Base-by-base conservation (phyloP, 257 asterid genomes). In the Plectranthus barbatus region DNA sequence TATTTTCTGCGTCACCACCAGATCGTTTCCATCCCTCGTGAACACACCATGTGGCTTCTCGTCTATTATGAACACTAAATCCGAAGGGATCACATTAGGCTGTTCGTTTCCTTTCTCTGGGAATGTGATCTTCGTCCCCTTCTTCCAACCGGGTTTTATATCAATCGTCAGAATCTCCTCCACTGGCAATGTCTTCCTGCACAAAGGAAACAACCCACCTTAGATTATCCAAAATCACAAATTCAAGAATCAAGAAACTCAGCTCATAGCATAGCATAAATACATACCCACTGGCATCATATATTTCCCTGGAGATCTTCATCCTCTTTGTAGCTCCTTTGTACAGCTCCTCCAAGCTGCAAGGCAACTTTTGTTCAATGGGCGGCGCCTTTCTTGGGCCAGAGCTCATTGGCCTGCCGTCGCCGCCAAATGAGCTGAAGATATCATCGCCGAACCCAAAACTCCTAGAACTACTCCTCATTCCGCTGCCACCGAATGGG, bases 91-190 rank as follows among this genome's bases (percentile, higher is more conserved):
- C 1, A 84, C 75, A 5, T 86, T 81, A 10, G 95, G 96, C 68
- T 82, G 87, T 33, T 87, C 98, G 4, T 91, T 84, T 42, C 98
- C 98, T 68, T 86, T 91, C 60, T 88, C 98, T 0, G 91, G 94
- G 81, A 91, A 91, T n/a, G 98, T 91, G 67, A 91, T 91, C 77
- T 91, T 91, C 0, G 97, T 91, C 19, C 97, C 97, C 53, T 87
- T 91, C 53, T 91, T 91, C 97, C 97, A 91, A 0, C 97, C 97
- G 0, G 97, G 95, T 64, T 86, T 87, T 47, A 91, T 79, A 15
- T 84, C 85, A 4, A 91, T 91, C 1, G 94, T 81, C 24, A 91
- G 67, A 39, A 79, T 79, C 74, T 91, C 96, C 70, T 88, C 87
- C 48, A 88, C 83, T 0, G 91, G 88, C 31, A 91, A 34, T 0